phyloP scores from a whole-genome alignment of 768 basidiomycete species.

The Russula olivacea region DNA sequence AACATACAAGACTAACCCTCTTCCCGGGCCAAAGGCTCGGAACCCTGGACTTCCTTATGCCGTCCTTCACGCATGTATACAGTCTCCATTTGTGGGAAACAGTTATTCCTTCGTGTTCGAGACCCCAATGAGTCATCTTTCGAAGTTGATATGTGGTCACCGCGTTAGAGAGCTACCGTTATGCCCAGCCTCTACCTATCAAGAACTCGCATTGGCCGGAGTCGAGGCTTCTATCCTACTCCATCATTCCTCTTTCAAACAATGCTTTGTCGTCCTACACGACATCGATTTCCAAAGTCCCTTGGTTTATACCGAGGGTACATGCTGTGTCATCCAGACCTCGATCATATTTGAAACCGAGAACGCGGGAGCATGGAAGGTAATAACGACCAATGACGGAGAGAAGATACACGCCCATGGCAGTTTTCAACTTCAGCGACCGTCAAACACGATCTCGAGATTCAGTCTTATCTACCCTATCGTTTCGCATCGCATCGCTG shows the following conservation, averaged over 20 bases:
- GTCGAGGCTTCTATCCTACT: constrained; percentile 36
- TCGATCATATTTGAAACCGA: constrained; percentile 36
- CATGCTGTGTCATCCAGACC: constrained; percentile 35
- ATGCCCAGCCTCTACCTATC: constrained; percentile 62
- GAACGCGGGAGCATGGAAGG: constrained; percentile 39
- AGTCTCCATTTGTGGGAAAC: constrained; percentile 26
- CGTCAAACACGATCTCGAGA: constrained; percentile 32
- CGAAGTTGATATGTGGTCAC: constrained; percentile 48
- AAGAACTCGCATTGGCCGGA: constrained; percentile 49
- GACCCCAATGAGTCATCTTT: constrained; percentile 43
- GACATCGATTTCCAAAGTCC: constrained; percentile 48
- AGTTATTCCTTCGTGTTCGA: constrained; percentile 45
- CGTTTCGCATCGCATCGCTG: constrained; percentile 33
- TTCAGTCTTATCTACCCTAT: constrained; percentile 36
- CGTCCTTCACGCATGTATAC: constrained; percentile 34
- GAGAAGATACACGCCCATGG: constrained; percentile 40
- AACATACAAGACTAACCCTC: background rate
- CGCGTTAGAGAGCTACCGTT: constrained; percentile 43
- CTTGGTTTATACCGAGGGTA: constrained; percentile 40
- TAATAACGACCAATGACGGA: constrained; percentile 38
- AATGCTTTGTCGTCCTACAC: constrained; percentile 38
- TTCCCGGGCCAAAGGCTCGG: background rate
- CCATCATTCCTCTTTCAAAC: constrained; percentile 28
- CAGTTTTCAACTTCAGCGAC: constrained; percentile 36
- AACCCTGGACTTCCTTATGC: constrained; percentile 32